These are phyloP conservation scores for Talaromyces sp. DNA, from an alignment of 2,329 filamentous ascomycete genomes.

Conservation along the genomic window DNA sequence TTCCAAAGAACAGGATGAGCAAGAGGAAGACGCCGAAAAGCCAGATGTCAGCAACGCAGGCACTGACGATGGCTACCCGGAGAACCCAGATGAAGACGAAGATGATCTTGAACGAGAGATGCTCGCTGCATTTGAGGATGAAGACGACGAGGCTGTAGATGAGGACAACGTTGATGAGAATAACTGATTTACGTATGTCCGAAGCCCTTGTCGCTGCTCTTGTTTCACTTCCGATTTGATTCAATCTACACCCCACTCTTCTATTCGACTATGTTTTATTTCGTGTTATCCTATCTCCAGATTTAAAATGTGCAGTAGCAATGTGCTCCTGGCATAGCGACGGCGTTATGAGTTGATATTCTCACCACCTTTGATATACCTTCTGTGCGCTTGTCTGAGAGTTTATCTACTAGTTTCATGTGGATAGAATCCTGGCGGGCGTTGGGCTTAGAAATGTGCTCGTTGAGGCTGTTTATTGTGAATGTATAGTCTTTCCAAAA, in stretches of 20 bases:
- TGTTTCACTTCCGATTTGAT: neutral
- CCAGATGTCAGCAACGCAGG: slow-evolving; percentile 30
- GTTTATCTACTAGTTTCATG: neutral
- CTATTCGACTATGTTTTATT: neutral
- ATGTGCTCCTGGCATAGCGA: slow-evolving; percentile 37
- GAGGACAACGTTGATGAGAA: slow-evolving; percentile 39
- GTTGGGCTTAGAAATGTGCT: too few species aligned
- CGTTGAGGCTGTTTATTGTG: too few species aligned
- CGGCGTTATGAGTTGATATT: slow-evolving; percentile 21
- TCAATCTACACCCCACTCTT: neutral
- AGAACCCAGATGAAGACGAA: slow-evolving; percentile 46
- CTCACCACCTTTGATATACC: neutral
- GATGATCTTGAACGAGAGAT: slow-evolving; percentile 58
- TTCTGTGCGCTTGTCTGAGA: neutral
- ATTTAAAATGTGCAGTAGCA: slow-evolving; percentile 23
- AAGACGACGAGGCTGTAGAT: slow-evolving; percentile 39
- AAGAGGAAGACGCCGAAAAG: slow-evolving; percentile 31
- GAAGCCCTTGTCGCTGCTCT: neutral
- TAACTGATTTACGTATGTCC: slow-evolving; percentile 24
- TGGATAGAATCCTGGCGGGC: too few species aligned
- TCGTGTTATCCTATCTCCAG: neutral
- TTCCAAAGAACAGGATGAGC: neutral
- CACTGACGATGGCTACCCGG: slow-evolving; percentile 28
- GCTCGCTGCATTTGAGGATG: slow-evolving; percentile 60
- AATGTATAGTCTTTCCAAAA: too few species aligned